Percentiles rank a stretch among this genome's conserved stretches.
phyloP scores from a whole-genome alignment of 2,329 filamentous ascomycete genomes.

The Stachybotrys chartarum region DNA sequence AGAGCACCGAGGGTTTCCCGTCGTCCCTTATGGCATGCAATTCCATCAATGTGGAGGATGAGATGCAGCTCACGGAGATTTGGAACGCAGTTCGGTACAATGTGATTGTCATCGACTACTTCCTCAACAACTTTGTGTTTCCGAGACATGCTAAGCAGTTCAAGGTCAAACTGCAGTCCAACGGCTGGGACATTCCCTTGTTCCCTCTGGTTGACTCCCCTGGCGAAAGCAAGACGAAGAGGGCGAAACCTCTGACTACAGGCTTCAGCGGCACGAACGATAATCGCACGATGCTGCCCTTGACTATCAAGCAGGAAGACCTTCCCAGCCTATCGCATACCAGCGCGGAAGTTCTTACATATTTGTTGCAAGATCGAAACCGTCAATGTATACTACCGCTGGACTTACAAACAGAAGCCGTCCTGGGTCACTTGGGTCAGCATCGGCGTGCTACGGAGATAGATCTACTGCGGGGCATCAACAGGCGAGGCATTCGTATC shows the following conservation, averaged over 20 bases:
- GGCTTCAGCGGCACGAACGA: slow-evolving; percentile 72
- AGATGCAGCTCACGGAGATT: slow-evolving; percentile 41
- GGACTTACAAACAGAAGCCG: slow-evolving; percentile 11
- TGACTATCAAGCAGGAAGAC: slow-evolving; percentile 56
- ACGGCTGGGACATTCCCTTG: slow-evolving; percentile 62
- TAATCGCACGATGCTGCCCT: slow-evolving; percentile 50
- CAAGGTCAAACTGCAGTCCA: slow-evolving; percentile 54
- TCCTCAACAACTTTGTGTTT: slow-evolving; percentile 58
- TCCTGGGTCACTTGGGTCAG: slow-evolving; percentile 33
- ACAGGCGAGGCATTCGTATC: slow-evolving; percentile 31
- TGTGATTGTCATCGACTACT: slow-evolving; percentile 50
- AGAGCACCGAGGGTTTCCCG: slow-evolving; percentile 36
- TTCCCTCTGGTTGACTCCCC: slow-evolving; percentile 10
- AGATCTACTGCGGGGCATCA: slow-evolving; percentile 1
- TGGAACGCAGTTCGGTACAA: slow-evolving; percentile 44
- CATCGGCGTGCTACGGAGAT: slow-evolving; percentile 22
- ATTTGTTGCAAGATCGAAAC: slow-evolving; percentile 48
- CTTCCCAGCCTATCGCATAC: slow-evolving; percentile 50
- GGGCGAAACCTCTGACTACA: slow-evolving; percentile 38
- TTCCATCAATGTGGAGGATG: slow-evolving; percentile 54
- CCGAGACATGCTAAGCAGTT: slow-evolving; percentile 60
- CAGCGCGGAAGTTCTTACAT: slow-evolving; percentile 56
- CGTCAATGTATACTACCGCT: slow-evolving; percentile 31
- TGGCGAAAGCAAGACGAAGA: background rate
- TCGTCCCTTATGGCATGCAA: slow-evolving; percentile 46